These are phyloP conservation scores for Polyrhizophydium stewartii DNA, from an alignment of 371 early-diverging fungal genomes.

Conservation along the genomic window DNA sequence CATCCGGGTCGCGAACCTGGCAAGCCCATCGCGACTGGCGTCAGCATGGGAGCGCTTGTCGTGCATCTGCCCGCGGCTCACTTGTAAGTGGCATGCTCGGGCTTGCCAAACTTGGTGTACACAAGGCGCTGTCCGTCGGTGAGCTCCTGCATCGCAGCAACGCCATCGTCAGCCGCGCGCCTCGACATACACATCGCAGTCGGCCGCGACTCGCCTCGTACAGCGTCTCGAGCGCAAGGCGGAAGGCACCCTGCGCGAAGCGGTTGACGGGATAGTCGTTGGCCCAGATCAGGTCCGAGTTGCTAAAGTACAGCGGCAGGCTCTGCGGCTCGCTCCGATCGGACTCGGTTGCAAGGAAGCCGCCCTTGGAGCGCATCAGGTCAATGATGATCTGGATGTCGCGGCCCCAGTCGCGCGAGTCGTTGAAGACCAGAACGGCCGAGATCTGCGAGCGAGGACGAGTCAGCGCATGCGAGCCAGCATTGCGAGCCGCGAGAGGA, in stretches of 20 bases:
- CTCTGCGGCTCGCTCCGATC: constrained; percentile 22
- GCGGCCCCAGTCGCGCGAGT: constrained; percentile 80
- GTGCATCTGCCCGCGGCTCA: constrained; percentile 18
- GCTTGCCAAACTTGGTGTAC: constrained; percentile 82
- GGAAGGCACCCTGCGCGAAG: constrained; percentile 75
- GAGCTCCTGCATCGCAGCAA: constrained; percentile 24
- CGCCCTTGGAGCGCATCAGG: constrained; percentile 61
- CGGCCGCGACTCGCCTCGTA: constrained; percentile 32
- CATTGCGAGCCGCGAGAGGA: constrained; percentile 63
- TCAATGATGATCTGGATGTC: constrained; percentile 81
- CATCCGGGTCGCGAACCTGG: constrained; percentile 13
- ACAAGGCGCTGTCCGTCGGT: constrained; percentile 45
- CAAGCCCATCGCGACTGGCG: not conserved
- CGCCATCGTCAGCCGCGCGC: not conserved
- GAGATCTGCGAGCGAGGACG: not conserved
- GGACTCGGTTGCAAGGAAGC: constrained; percentile 55
- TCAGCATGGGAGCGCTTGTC: not conserved
- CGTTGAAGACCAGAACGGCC: constrained; percentile 69
- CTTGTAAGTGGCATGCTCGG: constrained; percentile 65
- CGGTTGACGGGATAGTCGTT: constrained; percentile 76
- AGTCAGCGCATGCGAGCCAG: no score
- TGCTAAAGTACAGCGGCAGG: constrained; percentile 77
- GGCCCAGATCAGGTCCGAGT: constrained; percentile 76
- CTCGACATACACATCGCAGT: no score
- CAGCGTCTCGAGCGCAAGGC: constrained; percentile 60